Base-by-base conservation (phyloP, 176 grass and related monocot genomes). In the Chrysopogon serrulatus region DNA sequence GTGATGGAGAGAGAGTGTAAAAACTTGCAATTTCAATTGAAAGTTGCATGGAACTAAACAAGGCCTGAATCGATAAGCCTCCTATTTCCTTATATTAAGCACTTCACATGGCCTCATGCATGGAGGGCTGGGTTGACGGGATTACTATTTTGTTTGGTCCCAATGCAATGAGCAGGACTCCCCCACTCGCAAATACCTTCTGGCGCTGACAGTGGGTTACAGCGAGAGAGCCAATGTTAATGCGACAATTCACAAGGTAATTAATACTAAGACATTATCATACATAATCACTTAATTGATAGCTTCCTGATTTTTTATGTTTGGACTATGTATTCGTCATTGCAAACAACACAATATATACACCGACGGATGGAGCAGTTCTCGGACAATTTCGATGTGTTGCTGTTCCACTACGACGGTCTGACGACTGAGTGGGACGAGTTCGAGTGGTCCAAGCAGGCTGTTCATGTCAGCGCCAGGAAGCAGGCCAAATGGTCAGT, bases 381-480 rank as follows among this genome's bases (percentile, higher is more conserved):
- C 16, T 47, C 68, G 0, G 21, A 35, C 0, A 54, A 80, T 23
- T 90, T 86, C 3, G 79, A 86, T 4, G 6, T 90, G 2, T 31
- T 90, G 36, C 7, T 90, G 18, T 90, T 90, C 57, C 88, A 87
- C 74, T 90, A 90, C 4, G 84, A 90, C 23, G 84, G 83, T 0
- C 42, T 4, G 36, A 90, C 65, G 5, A 60, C 47, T 0, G 88
- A 90, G 71, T 90, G 88, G 88, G 71, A 84, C 1, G 75, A 82
- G 21, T 78, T 90, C 42, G 44, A 86, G 65, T 90, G 88, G 88
- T 90, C 88, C 3, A 83, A 79, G 79, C 16, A 65, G 65, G 84
- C 79, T 6, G 13, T 78, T 1, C 88, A 90, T 66, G 73, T 86
- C 10, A 90, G 88, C 27, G 83, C 83, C 64, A 86, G 18, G 37